phyloP scores from a whole-genome alignment of 1,284 basidiomycete species.

The Ustilago trichophora region DNA sequence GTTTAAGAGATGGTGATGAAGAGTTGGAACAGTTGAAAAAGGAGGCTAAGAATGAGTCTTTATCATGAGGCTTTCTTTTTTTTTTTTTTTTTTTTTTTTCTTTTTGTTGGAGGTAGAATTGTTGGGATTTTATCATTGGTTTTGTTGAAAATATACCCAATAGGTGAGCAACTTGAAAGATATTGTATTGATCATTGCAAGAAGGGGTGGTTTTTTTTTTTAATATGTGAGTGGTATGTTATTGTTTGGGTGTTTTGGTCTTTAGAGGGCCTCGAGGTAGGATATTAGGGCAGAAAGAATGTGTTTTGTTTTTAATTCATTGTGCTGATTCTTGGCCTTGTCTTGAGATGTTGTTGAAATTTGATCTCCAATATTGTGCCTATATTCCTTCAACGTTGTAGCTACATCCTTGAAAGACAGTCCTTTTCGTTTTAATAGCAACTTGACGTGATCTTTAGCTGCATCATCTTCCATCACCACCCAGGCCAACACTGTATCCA shows the following conservation, averaged over 20 bases:
- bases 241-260: not conserved
- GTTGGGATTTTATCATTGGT: too few species aligned
- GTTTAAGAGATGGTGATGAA: conserved; percentile 34
- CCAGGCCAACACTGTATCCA: conserved; percentile 95
- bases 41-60: conserved; percentile 6
- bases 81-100: too few species aligned
- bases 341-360: conserved; percentile 5
- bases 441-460: conserved; percentile 32
- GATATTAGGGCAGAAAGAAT: conserved; percentile 53
- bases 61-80: too few species aligned
- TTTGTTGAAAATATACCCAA: too few species aligned
- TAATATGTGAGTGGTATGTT: not conserved
- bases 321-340: not conserved
- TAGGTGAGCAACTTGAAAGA: too few species aligned
- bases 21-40: conserved; percentile 30
- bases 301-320: conserved; percentile 27
- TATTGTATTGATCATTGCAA: too few species aligned
- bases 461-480: conserved; percentile 98
- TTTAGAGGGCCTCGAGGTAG: conserved; percentile 44
- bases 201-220: too few species aligned
- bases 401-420: conserved; percentile 22
- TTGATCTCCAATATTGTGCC: conserved; percentile 54
- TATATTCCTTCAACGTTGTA: conserved; percentile 46
- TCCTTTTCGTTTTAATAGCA: conserved; percentile 30
- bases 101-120: too few species aligned